Conservation (phyloP, 1,284 basidiomycete genomes). For the Salmacisia buchloeana region DNA sequence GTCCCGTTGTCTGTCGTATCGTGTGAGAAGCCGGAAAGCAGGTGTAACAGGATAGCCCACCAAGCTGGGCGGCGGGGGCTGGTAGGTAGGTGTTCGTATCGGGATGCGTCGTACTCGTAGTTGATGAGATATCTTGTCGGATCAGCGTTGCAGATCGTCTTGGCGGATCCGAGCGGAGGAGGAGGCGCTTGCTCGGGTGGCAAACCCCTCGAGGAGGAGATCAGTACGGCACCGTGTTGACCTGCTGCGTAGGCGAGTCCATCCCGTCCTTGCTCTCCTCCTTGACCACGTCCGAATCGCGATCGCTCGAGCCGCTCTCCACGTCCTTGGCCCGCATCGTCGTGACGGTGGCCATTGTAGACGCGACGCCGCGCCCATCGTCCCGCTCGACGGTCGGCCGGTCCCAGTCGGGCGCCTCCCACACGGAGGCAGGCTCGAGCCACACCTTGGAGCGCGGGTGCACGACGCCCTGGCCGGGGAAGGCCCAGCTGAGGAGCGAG, state of each 20-base stretch:
- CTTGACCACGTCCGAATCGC: neutral
- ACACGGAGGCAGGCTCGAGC: conserved; percentile 24
- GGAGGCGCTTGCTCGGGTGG: neutral
- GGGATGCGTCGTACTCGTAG: no score
- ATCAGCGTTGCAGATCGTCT: no score
- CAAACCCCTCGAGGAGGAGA: neutral
- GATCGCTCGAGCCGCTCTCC: conserved; percentile 3
- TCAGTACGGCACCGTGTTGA: neutral
- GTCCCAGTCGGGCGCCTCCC: conserved; percentile 27
- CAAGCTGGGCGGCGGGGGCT: no score
- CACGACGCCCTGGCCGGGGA: conserved; percentile 19
- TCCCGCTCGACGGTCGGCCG: conserved; percentile 5
- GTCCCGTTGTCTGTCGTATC: no score
- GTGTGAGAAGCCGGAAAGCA: no score
- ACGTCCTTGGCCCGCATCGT: neutral
- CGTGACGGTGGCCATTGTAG: no score
- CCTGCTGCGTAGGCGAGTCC: neutral
- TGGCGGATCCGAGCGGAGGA: no score
- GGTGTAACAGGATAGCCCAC: no score
- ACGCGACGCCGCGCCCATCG: neutral
- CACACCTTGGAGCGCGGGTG: conserved; percentile 18
- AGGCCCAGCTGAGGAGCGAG: conserved; percentile 30
- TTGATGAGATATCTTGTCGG: no score
- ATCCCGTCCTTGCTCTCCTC: conserved; percentile 1
- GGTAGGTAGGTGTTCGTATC: no score